Conservation (phyloP, 2,329 filamentous ascomycete genomes). For the Colletotrichum sp. region DNA sequence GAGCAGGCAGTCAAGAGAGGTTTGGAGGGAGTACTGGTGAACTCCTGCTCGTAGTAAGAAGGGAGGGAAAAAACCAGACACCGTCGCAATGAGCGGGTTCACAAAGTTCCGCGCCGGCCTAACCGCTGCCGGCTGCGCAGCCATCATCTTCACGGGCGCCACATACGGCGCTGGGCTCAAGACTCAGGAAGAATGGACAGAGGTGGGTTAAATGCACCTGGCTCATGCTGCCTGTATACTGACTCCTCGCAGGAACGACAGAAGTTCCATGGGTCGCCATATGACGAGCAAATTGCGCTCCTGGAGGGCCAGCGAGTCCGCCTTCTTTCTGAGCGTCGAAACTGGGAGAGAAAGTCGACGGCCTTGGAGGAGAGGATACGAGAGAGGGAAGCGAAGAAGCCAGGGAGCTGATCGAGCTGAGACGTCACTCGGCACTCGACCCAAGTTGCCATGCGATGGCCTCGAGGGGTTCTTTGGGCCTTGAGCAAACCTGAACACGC, state of each 20-base stretch:
- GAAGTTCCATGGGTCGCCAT: slow-evolving; percentile 41
- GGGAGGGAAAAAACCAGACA: background rate
- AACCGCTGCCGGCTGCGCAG: slow-evolving; percentile 48
- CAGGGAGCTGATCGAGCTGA: background rate
- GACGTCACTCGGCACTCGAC: too few species aligned
- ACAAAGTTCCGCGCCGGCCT: slow-evolving; percentile 27
- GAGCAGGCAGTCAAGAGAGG: slow-evolving; percentile 24
- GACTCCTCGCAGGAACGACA: slow-evolving; percentile 30
- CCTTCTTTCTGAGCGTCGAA: slow-evolving; percentile 41
- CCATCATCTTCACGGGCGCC: slow-evolving; percentile 50
- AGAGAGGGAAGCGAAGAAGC: slow-evolving; percentile 35
- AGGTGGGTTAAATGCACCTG: slow-evolving; percentile 34
- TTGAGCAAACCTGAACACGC: background rate
- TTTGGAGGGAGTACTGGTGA: slow-evolving; percentile 34
- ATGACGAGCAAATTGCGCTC: slow-evolving; percentile 49
- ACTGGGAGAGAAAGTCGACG: slow-evolving; percentile 47
- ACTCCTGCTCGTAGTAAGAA: background rate
- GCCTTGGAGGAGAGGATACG: slow-evolving; percentile 42
- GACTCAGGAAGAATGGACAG: slow-evolving; percentile 49
- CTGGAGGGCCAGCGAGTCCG: slow-evolving; percentile 47
- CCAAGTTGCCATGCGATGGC: background rate
- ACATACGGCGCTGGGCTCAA: slow-evolving; percentile 56
- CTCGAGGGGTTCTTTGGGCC: background rate
- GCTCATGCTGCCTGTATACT: background rate
- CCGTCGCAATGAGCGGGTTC: slow-evolving; percentile 24